These are phyloP conservation scores for Glaciozyma antarctica DNA, from an alignment of 768 basidiomycete species.

Conservation along the genomic window DNA sequence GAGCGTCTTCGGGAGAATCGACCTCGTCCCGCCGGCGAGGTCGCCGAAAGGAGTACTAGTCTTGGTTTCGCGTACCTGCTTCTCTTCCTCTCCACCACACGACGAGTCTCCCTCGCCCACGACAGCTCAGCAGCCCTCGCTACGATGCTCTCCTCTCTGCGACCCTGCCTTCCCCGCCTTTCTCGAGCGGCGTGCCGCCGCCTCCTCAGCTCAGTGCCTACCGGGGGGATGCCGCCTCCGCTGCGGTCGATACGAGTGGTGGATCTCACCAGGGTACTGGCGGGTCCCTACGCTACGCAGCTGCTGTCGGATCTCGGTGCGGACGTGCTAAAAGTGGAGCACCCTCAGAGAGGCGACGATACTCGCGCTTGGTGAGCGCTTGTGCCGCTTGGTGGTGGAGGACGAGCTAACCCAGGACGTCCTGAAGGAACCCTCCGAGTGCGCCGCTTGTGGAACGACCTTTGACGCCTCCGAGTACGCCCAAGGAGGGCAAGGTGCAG, in stretches of 20 bases:
- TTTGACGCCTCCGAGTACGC: constrained; percentile 28
- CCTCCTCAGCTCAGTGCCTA: too few species aligned
- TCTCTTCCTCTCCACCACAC: too few species aligned
- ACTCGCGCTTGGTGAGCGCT: constrained; percentile 49
- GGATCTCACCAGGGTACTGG: constrained; percentile 79
- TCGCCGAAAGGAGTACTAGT: too few species aligned
- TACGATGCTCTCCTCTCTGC: too few species aligned
- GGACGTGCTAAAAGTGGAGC: constrained; percentile 88
- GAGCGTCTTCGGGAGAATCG: too few species aligned
- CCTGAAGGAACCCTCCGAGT: constrained; percentile 39
- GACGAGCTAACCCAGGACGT: neutral
- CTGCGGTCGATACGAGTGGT: constrained; percentile 53
- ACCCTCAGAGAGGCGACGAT: constrained; percentile 65
- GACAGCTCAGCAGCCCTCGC: too few species aligned
- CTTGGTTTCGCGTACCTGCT: too few species aligned
- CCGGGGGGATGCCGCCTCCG: too few species aligned
- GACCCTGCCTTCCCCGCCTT: too few species aligned
- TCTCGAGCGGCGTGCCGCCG: too few species aligned
- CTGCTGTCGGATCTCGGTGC: constrained; percentile 81
- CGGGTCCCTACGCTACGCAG: constrained; percentile 75
- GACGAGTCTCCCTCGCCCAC: too few species aligned
- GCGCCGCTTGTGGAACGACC: constrained; percentile 40
- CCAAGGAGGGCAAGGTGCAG: constrained; percentile 45
- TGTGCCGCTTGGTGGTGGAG: neutral
- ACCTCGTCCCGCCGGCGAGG: too few species aligned